A percentile compares a stretch with the other conserved stretches of the same genome.
Conservation (phyloP, 1,284 basidiomycete genomes). For the Leccinum subrobustum region DNA sequence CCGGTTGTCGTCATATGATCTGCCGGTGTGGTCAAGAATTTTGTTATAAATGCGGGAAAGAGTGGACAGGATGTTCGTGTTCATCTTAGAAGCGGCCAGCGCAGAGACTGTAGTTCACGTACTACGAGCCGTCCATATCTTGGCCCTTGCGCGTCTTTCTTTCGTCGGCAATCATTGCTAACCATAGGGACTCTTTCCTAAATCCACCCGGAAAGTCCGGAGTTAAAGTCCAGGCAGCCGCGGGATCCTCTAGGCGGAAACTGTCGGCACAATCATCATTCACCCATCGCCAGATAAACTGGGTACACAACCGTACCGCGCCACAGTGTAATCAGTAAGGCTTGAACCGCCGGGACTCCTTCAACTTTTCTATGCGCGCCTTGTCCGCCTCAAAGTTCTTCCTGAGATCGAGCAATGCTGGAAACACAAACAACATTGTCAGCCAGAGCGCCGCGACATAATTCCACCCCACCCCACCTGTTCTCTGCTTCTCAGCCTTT, state of each 20-base stretch:
- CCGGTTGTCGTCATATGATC: slow-evolving; percentile 41
- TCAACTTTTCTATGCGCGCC: slow-evolving; percentile 81
- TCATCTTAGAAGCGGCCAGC: background rate
- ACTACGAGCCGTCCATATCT: background rate
- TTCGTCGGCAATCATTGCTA: no score
- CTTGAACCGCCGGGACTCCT: slow-evolving; percentile 76
- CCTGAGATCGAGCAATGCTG: slow-evolving; percentile 66
- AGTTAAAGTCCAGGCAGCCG: background rate
- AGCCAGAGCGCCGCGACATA: background rate
- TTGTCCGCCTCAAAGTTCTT: slow-evolving; percentile 85
- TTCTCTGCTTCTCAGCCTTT: slow-evolving; percentile 81
- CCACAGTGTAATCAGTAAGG: slow-evolving; percentile 58
- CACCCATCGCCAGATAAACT: background rate
- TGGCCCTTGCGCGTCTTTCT: background rate
- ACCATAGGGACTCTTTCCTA: no score
- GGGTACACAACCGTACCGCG: background rate
- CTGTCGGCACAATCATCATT: background rate
- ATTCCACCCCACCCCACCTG: slow-evolving; percentile 50
- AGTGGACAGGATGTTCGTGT: slow-evolving; percentile 35
- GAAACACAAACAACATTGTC: background rate
- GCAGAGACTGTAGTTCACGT: background rate
- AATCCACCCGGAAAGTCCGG: background rate
- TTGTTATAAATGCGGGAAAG: slow-evolving; percentile 40
- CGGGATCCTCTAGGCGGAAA: background rate
- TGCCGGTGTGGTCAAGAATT: slow-evolving; percentile 42